Evolutionary conservation across 768 basidiomycete genomes (phyloP), one percentile per base, ranked within the genome.

Genomic region (Termitomyces sp.): DNA sequence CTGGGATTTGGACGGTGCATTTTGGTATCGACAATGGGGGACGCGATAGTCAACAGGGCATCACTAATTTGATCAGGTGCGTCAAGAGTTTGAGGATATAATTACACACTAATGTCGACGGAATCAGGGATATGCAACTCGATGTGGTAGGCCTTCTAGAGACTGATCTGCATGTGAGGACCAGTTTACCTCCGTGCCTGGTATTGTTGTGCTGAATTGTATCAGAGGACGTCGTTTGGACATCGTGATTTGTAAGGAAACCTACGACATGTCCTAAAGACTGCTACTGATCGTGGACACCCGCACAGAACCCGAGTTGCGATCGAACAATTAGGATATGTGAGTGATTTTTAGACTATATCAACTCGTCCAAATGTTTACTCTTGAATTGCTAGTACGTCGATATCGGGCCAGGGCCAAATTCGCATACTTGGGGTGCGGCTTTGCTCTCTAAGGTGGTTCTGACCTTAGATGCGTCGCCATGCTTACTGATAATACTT

Each of bases 1-100:
- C 88, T 5, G 93, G 90, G 3, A 92, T 95, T 29, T 95, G 92
- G 93, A 92, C 94, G 0, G 79, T 96, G 26, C 94, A 96, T 69
- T 96, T 96, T 67, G 94, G 94, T 54, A 75, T 83, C 28, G 84
- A 92, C 70, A 85, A 90, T 61, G 82, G 81, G 44, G 86, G 89
- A 3, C 70, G 82, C 59, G 90, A 92, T 63, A 90, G 88, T 65
- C 88, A 90, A 68, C 69, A 80, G 42, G 75, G 85, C 4, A 83
- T 91, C 68, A 74, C 82, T 60, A 81, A 86, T 57, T 65, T 80
- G 26, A 70, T 80, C 4, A 70, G 62, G 74, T 76, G 58, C n/a
- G 66, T 34, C 34, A 8, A 13, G 15, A 29, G 13, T n/a, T 51
- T 2, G n/a, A 44, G 51, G 36, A 34, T 42, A n/a, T 7, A 10